Base-by-base conservation (phyloP, 208 protist species). In the Phytomonas francai region DNA sequence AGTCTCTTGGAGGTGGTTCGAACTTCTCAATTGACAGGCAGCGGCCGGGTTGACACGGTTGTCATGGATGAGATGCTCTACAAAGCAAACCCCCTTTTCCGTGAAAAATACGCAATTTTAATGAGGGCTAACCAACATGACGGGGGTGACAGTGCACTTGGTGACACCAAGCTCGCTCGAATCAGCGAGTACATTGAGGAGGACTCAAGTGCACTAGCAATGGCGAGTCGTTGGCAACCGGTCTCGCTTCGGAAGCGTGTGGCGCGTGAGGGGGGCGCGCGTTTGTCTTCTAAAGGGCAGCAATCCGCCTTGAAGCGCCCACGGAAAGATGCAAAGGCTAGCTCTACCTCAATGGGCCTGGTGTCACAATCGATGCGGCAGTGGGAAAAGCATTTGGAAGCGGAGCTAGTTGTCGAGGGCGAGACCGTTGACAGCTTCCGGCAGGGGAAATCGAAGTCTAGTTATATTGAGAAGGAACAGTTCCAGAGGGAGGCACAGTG, bases 401-500 rank as follows among this genome's bases (percentile, higher is more conserved):
- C 31, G 0, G 61, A 81, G 65, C 76, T 94, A 36, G 63, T 68
- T 14, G 30, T n/a, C 12, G 89, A 94, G 39, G 89, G 89, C 3
- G 84, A 91, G 42, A 88, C 89, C 7, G 36, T 92, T 0, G 78
- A 92, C 49, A 85, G 61, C 63, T 94, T 91, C 70, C 74, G 89
- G 11, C 80, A 85, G 30, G 54, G 74, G 9, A 62, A 74, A 28
- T 64, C 76, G 0, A 82, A 89, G 68, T 57, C 61, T 8, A 92
- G 83, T 61, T 92, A 89, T 59, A 63, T 88, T 28, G 85, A 92
- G 28, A 83, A 91, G 73, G 39, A 76, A 56, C 60, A 51, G 9
- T 94, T 94, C 64, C 76, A 83, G 16, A 59, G 81, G 58, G 56
- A 76, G 19, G 85, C 85, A 25, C 73, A 83, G 66, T 89, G 79